Conservation (phyloP, 345 rosid species). For the Draba incana region DNA sequence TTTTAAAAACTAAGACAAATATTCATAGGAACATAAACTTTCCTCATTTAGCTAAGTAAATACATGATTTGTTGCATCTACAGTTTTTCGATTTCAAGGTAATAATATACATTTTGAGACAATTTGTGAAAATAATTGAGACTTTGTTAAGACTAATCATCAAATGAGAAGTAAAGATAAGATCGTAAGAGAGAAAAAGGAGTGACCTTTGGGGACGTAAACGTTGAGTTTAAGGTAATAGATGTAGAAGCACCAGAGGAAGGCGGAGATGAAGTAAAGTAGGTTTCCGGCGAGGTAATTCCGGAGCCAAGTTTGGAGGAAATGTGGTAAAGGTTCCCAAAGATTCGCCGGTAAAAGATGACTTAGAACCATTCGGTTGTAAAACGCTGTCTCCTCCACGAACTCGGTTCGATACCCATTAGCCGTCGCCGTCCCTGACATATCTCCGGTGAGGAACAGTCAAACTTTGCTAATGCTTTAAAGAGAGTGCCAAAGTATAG, state of each 20-base stretch:
- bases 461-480: conserved; percentile 1
- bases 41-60: no score
- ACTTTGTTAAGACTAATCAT: neutral
- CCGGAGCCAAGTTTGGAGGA: conserved; percentile 78
- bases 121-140: neutral
- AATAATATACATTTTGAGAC: no score
- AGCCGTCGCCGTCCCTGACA: conserved; percentile 10
- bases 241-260: conserved; percentile 82
- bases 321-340: conserved; percentile 70
- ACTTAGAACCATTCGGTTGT: conserved; percentile 62
- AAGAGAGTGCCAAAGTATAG: no score
- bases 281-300: conserved; percentile 65
- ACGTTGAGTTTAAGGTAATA: conserved; percentile 70
- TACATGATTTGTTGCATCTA: no score
- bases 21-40: no score
- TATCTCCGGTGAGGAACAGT: neutral
- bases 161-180: neutral
- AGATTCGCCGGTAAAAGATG: conserved; percentile 49
- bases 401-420: conserved; percentile 43
- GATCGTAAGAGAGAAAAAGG: neutral
- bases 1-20: neutral
- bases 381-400: conserved; percentile 54
- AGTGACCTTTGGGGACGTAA: conserved; percentile 65
- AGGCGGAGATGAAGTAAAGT: conserved; percentile 64
- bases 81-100: no score